phyloP scores from a whole-genome alignment of 805 yeast species.

The Dipodascus albidus region DNA sequence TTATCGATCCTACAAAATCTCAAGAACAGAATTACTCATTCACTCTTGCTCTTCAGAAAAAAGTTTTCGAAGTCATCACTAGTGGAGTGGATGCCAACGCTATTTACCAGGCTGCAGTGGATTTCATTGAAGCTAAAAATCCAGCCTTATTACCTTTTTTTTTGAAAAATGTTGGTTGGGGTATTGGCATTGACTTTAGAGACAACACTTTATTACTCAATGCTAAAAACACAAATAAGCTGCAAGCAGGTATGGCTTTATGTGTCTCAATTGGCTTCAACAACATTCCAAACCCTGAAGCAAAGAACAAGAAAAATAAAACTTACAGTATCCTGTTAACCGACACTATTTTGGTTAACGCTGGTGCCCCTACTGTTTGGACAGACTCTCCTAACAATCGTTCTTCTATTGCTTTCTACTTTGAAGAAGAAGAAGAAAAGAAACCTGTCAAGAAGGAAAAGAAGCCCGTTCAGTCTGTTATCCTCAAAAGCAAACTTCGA shows the following conservation, averaged over 20 bases:
- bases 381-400: constrained; percentile 65
- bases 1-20: constrained; percentile 77
- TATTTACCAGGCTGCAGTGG: constrained; percentile 54
- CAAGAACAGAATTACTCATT: constrained; percentile 74
- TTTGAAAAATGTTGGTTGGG: constrained; percentile 75
- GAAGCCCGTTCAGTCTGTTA: constrained; percentile 35
- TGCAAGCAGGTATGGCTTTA: constrained; percentile 64
- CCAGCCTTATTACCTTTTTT: constrained; percentile 57
- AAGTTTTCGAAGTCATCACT: constrained; percentile 48
- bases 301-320: constrained; percentile 39
- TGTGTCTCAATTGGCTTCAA: constrained; percentile 70
- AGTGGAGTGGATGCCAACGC: constrained; percentile 59
- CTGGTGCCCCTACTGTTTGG: constrained; percentile 47
- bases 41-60: constrained; percentile 55
- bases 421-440: constrained; percentile 40
- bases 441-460: constrained; percentile 16
- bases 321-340: constrained; percentile 62
- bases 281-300: constrained; percentile 38
- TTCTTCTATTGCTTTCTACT: constrained; percentile 71
- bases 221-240: constrained; percentile 53
- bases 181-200: constrained; percentile 81
- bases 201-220: constrained; percentile 67
- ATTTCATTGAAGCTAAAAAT: constrained; percentile 45
- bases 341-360: constrained; percentile 68
- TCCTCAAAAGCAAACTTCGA: constrained; percentile 67